Base-by-base conservation (phyloP, 2,329 filamentous ascomycete genomes). In the Colletotrichum tropicale region DNA sequence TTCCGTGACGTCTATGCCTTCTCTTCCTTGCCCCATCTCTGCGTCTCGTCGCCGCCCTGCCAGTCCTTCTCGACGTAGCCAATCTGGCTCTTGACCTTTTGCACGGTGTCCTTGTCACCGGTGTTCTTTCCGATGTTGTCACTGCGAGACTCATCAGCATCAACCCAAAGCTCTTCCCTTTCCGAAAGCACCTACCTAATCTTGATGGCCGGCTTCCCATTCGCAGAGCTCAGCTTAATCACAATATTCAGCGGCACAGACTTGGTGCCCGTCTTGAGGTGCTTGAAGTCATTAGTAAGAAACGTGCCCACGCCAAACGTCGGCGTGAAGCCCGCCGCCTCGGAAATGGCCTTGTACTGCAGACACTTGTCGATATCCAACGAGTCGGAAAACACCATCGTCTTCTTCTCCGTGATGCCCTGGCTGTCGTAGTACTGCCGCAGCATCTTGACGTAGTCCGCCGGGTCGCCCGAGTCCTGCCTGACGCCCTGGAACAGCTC, bases 221-320 rank as follows among this genome's bases (percentile, higher is more conserved):
- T 91, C 0, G 96, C 97, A 12, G 95, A 96, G 77, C 95, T 95
- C 76, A 99, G 90, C 87, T 99, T 99, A 86, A 99, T 98, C 79
- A 99, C 97, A 80, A 99, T 99, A 81, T 99, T 99, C 70, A 99
- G 87, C 0, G 97, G 97, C 18, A 93, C 92, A 1, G 96, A 98
- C 85, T 98, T 98, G 79, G 92, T 92, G 52, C 93, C 93, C 1
- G 93, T 94, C 43, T 89, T 92, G 76, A 90, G 87, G 78, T 94
- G 91, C n/a, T 87, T 87, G 83, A 97, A 99, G 84, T 99, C 97
- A 81, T 99, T 98, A 6, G 97, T 99, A 80, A 99, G 90, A 85
- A 95, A 98, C 0, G 97, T 99, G 6, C 97, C 97, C 2, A 99
- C 94, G 76, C 97, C 97, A 86, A 99, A 99, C 0, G 94, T 94